Evolutionary conservation across 176 grass and related monocot species (phyloP), one percentile per base, ranked within the genome.

Genomic region (Urochloa ruziziensis): DNA sequence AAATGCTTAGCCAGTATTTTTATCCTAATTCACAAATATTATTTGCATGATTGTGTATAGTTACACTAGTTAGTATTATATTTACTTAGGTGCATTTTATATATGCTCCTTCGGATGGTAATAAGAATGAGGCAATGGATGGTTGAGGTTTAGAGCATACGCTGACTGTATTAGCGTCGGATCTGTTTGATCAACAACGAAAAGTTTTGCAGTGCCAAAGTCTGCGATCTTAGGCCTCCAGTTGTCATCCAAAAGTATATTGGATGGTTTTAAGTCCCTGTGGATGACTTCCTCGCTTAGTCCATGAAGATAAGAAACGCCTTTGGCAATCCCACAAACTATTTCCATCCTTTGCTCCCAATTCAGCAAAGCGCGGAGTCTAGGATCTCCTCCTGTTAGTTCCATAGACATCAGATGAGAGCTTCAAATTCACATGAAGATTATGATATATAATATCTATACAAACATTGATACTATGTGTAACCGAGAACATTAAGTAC

Each of bases 231-330:
- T 82, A 1, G 85, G n/a, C 19, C 56, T 68, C 79, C 85, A 87
- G 1, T 75, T 65, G 12, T 62, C 71, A 21, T 87, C 62, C 7
- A 87, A 17, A 5, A 82, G 85, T 7, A 87, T 69, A 33, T 87
- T 87, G 0, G 70, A 74, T 1, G 85, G 71, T 48, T 82, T 87
- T 1, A 82, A 71, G n/a, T 87, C 85, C 42, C 85, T 67, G 72
- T 87, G 85, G 5, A 87, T 77, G 2, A 87, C 85, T 49, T 46
- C 52, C 24, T 82, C 6, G 4, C 85, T 53, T 67, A 63, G 61
- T 48, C 62, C 85, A 7, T 87, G 79, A 39, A 87, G 71, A 34
- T 87, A 87, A 4, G 71, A 70, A 51, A 87, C 52, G 0, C 85
- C 85, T 37, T 51, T 74, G 0, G 71, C 85, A 0, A 82, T 27